phyloP scores from a whole-genome alignment of 2,329 filamentous ascomycete species.

The Kalmusia sp. region DNA sequence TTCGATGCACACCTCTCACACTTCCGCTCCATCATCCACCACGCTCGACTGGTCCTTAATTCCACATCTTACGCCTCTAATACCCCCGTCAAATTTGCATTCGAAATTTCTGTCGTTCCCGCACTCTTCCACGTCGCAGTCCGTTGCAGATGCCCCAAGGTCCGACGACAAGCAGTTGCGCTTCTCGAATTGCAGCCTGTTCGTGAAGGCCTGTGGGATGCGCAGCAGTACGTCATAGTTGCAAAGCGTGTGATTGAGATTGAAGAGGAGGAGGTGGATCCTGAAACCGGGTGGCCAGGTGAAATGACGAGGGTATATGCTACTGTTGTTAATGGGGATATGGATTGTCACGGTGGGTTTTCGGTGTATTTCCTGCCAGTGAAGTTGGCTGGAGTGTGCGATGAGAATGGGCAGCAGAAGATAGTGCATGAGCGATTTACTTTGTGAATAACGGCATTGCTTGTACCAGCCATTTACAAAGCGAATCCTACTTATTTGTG shows the following conservation, averaged over 20 bases:
- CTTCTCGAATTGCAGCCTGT: slow-evolving; percentile 20
- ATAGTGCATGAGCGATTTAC: too few species aligned
- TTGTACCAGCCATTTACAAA: too few species aligned
- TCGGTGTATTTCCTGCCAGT: too few species aligned
- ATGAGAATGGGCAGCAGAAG: too few species aligned
- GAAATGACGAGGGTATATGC: too few species aligned
- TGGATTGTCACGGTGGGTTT: too few species aligned
- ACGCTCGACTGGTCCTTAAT: too few species aligned
- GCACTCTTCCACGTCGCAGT: slow-evolving; percentile 16
- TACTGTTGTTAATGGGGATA: too few species aligned
- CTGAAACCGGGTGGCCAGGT: slow-evolving; percentile 21
- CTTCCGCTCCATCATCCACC: neutral
- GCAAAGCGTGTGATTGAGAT: slow-evolving; percentile 28
- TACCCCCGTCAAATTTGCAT: slow-evolving; percentile 26
- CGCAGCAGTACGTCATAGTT: slow-evolving; percentile 20
- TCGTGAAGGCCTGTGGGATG: slow-evolving; percentile 30
- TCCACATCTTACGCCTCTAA: too few species aligned
- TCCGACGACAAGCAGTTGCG: slow-evolving; percentile 23
- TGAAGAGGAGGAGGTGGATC: slow-evolving; percentile 28
- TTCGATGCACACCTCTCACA: neutral
- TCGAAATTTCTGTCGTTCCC: slow-evolving; percentile 19
- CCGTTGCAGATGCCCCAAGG: slow-evolving; percentile 24
- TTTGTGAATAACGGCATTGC: too few species aligned
- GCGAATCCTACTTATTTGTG: too few species aligned
- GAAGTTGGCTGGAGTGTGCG: too few species aligned